phyloP scores from a whole-genome alignment of 352 stramenopile species.

The Globisporangium emineosum region DNA sequence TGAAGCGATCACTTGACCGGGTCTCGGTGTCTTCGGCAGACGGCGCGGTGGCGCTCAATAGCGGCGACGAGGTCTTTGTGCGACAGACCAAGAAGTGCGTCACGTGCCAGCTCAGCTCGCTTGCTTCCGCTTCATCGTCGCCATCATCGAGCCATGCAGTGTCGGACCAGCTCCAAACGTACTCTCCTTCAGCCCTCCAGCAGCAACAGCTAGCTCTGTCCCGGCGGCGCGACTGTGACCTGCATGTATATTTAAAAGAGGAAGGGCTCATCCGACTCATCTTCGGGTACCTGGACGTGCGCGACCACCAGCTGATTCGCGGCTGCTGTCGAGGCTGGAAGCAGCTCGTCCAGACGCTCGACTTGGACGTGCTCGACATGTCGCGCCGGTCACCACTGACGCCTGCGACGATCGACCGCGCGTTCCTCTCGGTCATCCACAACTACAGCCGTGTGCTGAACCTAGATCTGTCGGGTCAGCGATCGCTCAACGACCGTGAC shows the following conservation, averaged over 20 bases:
- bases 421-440: constrained; percentile 56
- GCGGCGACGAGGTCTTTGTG: constrained; percentile 15
- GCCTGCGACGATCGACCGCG: constrained; percentile 44
- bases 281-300: constrained; percentile 69
- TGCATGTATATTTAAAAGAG: constrained; percentile 46
- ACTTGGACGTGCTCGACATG: constrained; percentile 64
- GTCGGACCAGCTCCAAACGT: neutral
- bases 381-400: constrained; percentile 52
- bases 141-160: neutral
- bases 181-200: neutral
- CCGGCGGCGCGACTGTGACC: constrained; percentile 20
- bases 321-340: constrained; percentile 56
- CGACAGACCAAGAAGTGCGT: constrained; percentile 17
- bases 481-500: constrained; percentile 60
- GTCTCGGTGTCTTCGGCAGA: constrained; percentile 18
- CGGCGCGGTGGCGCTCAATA: neutral
- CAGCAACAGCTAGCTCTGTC: neutral
- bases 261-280: constrained; percentile 59
- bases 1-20: constrained; percentile 52
- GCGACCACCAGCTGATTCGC: constrained; percentile 69
- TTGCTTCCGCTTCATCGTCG: neutral
- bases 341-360: constrained; percentile 61
- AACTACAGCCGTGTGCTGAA: constrained; percentile 61
- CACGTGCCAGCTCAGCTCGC: constrained; percentile 14
- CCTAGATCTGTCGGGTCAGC: constrained; percentile 73